phyloP scores from a whole-genome alignment of 108 stramenopile genomes.

The Fistulifera pelliculosa region DNA sequence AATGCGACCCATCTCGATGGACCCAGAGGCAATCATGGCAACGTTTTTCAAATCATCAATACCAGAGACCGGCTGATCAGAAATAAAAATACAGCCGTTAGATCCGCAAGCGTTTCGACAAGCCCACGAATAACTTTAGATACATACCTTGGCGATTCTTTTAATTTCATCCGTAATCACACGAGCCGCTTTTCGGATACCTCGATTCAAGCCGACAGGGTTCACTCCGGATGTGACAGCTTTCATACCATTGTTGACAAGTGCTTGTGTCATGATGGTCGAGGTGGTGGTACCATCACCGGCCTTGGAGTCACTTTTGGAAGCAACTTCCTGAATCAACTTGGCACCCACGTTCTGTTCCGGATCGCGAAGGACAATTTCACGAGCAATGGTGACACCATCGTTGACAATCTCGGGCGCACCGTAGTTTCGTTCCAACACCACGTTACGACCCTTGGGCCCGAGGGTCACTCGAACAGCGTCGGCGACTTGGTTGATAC shows the following conservation, averaged over 20 bases:
- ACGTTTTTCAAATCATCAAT: conserved; percentile 88
- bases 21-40: conserved; percentile 91
- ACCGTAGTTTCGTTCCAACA: conserved; percentile 91
- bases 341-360: conserved; percentile 89
- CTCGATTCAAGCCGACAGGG: conserved; percentile 87
- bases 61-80: conserved; percentile 50
- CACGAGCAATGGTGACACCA: conserved; percentile 93
- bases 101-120: not conserved
- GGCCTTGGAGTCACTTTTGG: conserved; percentile 90
- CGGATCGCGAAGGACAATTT: conserved; percentile 81
- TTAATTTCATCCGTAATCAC: conserved; percentile 71
- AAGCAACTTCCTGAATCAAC: conserved; percentile 92
- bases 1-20: conserved; percentile 87
- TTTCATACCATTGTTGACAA: conserved; percentile 92
- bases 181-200: conserved; percentile 78
- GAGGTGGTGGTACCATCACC: conserved; percentile 97
- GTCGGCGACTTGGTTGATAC: conserved; percentile 92
- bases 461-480: conserved; percentile 97
- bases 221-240: conserved; percentile 88
- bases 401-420: conserved; percentile 97
- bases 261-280: conserved; percentile 93
- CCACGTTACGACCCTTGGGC: conserved; percentile 96
- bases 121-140: not conserved
- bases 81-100: not conserved
- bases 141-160: conserved; percentile 67